phyloP scores from a whole-genome alignment of 2,329 filamentous ascomycete species.

The Cladobotryum protrusum region DNA sequence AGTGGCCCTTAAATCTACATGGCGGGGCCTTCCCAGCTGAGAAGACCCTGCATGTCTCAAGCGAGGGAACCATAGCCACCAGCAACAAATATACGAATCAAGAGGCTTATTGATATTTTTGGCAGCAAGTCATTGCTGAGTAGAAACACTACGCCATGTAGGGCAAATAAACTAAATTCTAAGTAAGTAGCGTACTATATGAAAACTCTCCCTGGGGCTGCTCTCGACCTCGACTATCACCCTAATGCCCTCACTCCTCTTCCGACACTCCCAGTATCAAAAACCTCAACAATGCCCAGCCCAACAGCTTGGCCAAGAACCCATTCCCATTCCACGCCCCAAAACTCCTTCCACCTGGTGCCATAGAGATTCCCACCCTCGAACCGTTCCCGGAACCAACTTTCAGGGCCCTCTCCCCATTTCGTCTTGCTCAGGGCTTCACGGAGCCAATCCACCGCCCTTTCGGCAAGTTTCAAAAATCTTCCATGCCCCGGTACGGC shows the following conservation, averaged over 20 bases:
- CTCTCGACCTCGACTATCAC: not conserved
- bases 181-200: no score
- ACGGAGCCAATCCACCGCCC: conserved; percentile 56
- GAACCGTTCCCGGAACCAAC: conserved; percentile 60
- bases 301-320: conserved; percentile 65
- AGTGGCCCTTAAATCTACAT: no score
- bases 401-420: conserved; percentile 57
- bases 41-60: no score
- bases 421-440: conserved; percentile 52
- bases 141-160: no score
- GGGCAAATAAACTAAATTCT: no score
- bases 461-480: conserved; percentile 59
- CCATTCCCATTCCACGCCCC: conserved; percentile 66
- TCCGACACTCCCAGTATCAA: conserved; percentile 70
- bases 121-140: no score
- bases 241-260: conserved; percentile 49
- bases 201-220: no score
- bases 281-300: conserved; percentile 63
- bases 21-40: no score
- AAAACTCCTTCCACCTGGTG: conserved; percentile 58
- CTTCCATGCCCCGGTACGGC: conserved; percentile 61
- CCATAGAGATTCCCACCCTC: conserved; percentile 51
- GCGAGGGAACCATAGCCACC: no score
- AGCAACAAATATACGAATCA: no score
- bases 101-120: no score